Base-by-base conservation (phyloP, 805 yeast species). In the Pichia sporocuriosa region DNA sequence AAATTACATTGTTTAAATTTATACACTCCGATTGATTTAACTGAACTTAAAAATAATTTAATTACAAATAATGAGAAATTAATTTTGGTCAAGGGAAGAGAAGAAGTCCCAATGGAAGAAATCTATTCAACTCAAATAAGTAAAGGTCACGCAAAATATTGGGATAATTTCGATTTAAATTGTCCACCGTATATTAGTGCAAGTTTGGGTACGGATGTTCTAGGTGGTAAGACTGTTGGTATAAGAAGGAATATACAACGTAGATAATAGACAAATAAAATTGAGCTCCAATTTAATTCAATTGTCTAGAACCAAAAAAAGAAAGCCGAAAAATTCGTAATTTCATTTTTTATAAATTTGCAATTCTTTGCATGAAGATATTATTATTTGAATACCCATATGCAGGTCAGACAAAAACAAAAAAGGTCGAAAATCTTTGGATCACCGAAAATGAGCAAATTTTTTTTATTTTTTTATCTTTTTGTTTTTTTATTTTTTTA, bases 91-190 rank as follows among this genome's bases (percentile, higher is more conserved):
- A 71, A 82, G 47, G 88, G 86, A 1, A 72, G 76, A 33, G 75
- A 84, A 0, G 85, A 79, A 37, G 60, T 81, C 2, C 93, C 95
- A 0, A 55, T 71, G 0, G 67, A 65, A 46, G 69, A 66, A 44
- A 43, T 63, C 1, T 46, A 39, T 22, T 26, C 46, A 3, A 16
- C 37, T 9, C 33, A 36, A 28, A 21, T 35, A 21, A 13, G 22
- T 11, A 32, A 36, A 24, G 30, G 26, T 17, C 6, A 15, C 11
- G 31, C 39, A 12, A 2, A 15, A 4, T 42, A 29, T 23, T 42
- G 44, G 44, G 5, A 26, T 5, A 39, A 33, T 21, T 33, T 34
- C 12, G 43, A 31, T 13, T 37, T 45, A 44, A 10, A 40, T 26
- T 15, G 32, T 42, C 2, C 49, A 41, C 74, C 75, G 0, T 69